A percentile compares a stretch with the other conserved stretches of the same genome.
phyloP scores from a whole-genome alignment of 2,329 filamentous ascomycete species.

The Hypoxylon sp. region DNA sequence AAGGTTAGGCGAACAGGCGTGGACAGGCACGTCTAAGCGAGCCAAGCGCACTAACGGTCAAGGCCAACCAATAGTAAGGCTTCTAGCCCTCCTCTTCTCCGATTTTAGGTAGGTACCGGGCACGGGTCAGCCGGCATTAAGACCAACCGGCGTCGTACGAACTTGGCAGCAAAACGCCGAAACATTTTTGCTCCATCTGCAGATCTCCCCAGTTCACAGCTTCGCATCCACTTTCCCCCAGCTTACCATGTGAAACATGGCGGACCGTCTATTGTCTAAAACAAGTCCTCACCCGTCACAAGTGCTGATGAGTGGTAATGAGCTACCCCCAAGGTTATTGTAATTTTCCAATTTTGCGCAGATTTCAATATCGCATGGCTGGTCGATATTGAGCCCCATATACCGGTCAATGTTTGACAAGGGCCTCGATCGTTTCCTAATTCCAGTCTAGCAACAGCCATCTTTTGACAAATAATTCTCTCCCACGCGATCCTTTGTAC shows the following conservation, averaged over 20 bases:
- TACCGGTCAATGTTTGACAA: slow-evolving; percentile 33
- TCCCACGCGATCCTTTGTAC: slow-evolving; percentile 43
- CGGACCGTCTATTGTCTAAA: slow-evolving; percentile 40
- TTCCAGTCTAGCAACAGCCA: slow-evolving; percentile 15
- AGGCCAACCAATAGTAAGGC: slow-evolving; percentile 21
- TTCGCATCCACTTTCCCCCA: slow-evolving; percentile 42
- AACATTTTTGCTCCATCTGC: slow-evolving; percentile 32
- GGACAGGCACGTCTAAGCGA: slow-evolving; percentile 24
- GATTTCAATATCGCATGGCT: slow-evolving; percentile 32
- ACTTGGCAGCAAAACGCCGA: slow-evolving; percentile 45
- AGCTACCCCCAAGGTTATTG: slow-evolving; percentile 12
- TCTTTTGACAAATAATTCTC: slow-evolving; percentile 33
- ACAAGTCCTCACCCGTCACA: slow-evolving; percentile 28
- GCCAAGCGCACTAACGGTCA: slow-evolving; percentile 16
- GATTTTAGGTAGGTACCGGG: slow-evolving; percentile 29
- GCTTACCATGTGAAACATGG: slow-evolving; percentile 42
- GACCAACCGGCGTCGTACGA: slow-evolving; percentile 38
- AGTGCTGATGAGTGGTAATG: slow-evolving; percentile 17
- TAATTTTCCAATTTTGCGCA: slow-evolving; percentile 8
- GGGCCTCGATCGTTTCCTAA: slow-evolving; percentile 34
- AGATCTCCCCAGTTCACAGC: slow-evolving; percentile 25
- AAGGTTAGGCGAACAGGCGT: slow-evolving; percentile 1
- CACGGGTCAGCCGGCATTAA: slow-evolving; percentile 40
- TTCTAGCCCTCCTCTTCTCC: slow-evolving; percentile 12
- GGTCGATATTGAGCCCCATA: slow-evolving; percentile 20